A percentile compares a stretch with the other conserved stretches of the same genome.
Conservation (phyloP, 345 rosid genomes). For the Conringia planisiliqua region DNA sequence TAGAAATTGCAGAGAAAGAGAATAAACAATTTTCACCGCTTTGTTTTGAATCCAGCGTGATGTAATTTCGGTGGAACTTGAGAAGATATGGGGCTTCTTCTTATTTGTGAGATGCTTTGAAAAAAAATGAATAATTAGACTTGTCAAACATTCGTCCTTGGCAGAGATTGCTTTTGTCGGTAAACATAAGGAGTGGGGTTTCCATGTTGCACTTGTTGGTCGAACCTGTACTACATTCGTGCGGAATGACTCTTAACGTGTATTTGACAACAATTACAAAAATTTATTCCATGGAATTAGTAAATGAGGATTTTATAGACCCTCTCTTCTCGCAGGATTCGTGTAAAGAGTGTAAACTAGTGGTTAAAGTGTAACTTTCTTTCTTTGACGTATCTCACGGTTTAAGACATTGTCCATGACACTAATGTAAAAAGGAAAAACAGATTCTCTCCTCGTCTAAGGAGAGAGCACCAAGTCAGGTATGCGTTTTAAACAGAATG, state of each 20-base stretch:
- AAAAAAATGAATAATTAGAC: neutral
- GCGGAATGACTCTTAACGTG: neutral
- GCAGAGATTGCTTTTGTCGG: neutral
- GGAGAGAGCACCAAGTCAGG: neutral
- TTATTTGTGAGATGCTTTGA: too few species aligned
- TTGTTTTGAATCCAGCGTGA: too few species aligned
- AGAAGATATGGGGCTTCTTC: too few species aligned
- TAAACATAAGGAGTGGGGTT: neutral
- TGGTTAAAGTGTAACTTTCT: neutral
- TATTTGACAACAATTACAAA: neutral
- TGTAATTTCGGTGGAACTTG: too few species aligned
- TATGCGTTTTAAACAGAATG: neutral
- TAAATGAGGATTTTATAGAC: neutral
- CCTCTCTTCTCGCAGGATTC: neutral
- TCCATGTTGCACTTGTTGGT: slow-evolving; percentile 7
- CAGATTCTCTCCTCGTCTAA: neutral
- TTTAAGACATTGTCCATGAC: neutral
- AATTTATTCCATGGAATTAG: neutral
- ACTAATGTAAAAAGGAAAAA: neutral
- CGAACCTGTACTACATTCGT: neutral
- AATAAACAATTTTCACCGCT: too few species aligned
- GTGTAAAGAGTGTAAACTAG: neutral
- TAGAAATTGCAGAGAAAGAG: too few species aligned
- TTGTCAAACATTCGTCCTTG: neutral
- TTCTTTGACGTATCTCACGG: neutral